Conservation (phyloP, 176 grass and related monocot genomes). For the Saccharum officinarum region DNA sequence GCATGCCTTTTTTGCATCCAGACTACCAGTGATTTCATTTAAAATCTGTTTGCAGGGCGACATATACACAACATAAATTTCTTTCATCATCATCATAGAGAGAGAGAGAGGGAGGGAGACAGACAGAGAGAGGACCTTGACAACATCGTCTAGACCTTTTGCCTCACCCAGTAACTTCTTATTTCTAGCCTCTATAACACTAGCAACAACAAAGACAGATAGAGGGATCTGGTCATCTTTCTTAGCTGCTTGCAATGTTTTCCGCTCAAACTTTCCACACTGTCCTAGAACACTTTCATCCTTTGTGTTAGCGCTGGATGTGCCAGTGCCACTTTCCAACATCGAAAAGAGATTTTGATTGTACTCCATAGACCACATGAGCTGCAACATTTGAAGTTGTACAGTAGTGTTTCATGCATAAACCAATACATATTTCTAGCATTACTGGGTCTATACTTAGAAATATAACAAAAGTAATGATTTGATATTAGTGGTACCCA, state of each 20-base stretch:
- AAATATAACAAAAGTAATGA: background rate
- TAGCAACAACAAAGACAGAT: conserved; percentile 84
- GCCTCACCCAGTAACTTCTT: conserved; percentile 68
- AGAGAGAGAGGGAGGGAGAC: background rate
- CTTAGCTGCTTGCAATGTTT: conserved; percentile 49
- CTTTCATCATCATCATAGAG: conserved; percentile 18
- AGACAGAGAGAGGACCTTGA: conserved; percentile 65
- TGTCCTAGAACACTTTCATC: conserved; percentile 61
- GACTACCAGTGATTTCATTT: conserved; percentile 88
- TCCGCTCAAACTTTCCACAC: conserved; percentile 84
- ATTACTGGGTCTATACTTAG: background rate
- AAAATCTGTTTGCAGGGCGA: conserved; percentile 58
- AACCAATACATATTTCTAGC: conserved; percentile 11
- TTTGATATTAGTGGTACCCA: background rate
- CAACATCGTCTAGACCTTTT: conserved; percentile 94
- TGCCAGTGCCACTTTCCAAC: conserved; percentile 49
- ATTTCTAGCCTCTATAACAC: conserved; percentile 83
- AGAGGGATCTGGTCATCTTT: conserved; percentile 58
- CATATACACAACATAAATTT: conserved; percentile 38
- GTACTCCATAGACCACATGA: conserved; percentile 99
- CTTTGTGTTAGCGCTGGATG: conserved; percentile 17
- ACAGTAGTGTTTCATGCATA: background rate
- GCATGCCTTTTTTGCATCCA: conserved; percentile 94
- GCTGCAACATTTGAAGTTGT: conserved; percentile 60
- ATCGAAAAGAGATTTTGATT: conserved; percentile 78